These are phyloP conservation scores for Citrus unshiu DNA, from an alignment of 345 rosid species.

Conservation along the genomic window DNA sequence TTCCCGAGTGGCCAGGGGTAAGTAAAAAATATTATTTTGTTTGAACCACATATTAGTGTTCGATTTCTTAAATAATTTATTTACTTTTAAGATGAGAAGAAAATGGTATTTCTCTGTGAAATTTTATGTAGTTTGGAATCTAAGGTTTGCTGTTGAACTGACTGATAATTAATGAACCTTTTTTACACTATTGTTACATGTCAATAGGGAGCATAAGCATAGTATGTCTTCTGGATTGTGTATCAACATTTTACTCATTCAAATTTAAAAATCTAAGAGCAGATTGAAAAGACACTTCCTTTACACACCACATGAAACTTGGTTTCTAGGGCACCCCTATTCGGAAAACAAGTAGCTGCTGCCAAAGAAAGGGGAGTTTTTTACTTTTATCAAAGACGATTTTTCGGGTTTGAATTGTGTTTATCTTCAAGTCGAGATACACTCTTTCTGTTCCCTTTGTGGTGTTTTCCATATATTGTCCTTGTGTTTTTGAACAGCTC, in stretches of 20 bases:
- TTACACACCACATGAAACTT: neutral
- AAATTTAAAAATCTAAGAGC: neutral
- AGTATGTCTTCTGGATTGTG: neutral
- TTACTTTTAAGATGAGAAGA: neutral
- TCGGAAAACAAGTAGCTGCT: neutral
- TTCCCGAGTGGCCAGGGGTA: conserved; percentile 56
- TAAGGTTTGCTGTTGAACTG: neutral
- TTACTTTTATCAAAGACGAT: neutral
- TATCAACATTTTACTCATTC: neutral
- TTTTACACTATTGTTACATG: neutral
- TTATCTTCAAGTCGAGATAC: neutral
- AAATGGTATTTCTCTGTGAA: neutral
- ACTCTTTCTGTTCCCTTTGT: neutral
- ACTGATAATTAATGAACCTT: neutral
- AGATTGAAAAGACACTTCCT: neutral
- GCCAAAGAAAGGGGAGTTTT: neutral
- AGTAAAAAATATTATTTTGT: conserved; percentile 16
- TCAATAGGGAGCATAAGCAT: neutral
- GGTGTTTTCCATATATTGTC: neutral
- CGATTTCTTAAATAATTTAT: conserved; percentile 1
- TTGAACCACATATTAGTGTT: neutral
- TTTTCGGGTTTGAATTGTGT: neutral
- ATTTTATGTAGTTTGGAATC: neutral
- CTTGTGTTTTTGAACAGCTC: neutral
- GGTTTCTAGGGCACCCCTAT: neutral